phyloP scores from a whole-genome alignment of 805 yeast genomes.

The Millerago galiae region DNA sequence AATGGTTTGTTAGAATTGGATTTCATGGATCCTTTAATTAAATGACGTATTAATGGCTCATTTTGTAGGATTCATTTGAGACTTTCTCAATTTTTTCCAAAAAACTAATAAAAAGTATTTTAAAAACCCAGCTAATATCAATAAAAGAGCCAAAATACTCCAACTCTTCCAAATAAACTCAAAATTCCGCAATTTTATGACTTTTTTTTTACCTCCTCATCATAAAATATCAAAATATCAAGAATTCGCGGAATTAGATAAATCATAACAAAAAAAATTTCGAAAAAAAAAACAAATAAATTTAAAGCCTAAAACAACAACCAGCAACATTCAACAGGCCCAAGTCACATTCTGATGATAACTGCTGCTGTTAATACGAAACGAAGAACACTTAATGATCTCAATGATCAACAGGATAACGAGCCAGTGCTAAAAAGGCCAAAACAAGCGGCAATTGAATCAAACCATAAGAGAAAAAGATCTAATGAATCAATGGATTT shows the following conservation, averaged over 20 bases:
- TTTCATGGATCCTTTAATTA: conserved; percentile 34
- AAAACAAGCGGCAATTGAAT: background rate
- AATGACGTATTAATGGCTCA: background rate
- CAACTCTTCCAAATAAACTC: too few relatives aligned
- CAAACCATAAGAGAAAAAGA: background rate
- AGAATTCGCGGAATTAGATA: background rate
- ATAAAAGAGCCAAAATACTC: too few relatives aligned
- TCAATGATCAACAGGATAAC: background rate
- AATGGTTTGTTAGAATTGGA: conserved; percentile 56
- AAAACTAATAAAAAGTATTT: background rate
- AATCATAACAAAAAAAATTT: conserved; percentile 1
- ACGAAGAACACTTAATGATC: background rate
- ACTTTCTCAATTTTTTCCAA: too few relatives aligned
- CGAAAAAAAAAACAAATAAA: background rate
- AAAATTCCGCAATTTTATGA: too few relatives aligned
- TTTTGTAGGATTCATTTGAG: too few relatives aligned
- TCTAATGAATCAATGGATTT: background rate
- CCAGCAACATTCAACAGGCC: background rate
- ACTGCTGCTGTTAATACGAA: background rate
- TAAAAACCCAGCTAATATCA: background rate
- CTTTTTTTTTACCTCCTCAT: background rate
- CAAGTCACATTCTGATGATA: background rate
- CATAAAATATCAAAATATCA: too few relatives aligned
- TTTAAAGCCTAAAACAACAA: background rate
- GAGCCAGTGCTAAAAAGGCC: background rate